These are phyloP conservation scores for Aaosphaeria pasadenensis DNA, from an alignment of 2,329 filamentous ascomycete species.

Conservation along the genomic window DNA sequence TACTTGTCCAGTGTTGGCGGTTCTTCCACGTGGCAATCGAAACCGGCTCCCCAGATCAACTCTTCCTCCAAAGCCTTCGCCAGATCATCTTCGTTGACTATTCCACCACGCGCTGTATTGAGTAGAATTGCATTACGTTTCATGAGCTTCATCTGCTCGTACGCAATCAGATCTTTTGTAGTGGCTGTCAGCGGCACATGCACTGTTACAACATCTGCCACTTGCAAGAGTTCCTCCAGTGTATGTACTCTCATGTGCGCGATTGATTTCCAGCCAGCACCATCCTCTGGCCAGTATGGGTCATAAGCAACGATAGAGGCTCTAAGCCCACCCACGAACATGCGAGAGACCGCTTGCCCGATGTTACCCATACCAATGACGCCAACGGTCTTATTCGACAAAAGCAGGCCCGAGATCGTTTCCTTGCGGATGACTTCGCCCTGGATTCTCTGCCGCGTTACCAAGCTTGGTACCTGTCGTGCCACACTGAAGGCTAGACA, in stretches of 20 bases:
- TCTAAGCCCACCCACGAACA: constrained; percentile 34
- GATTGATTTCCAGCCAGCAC: not conserved
- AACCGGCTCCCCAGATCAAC: constrained; percentile 38
- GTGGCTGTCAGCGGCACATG: constrained; percentile 1
- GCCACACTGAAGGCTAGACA: constrained; percentile 27
- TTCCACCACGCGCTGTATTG: constrained; percentile 45
- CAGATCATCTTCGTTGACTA: constrained; percentile 47
- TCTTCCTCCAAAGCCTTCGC: constrained; percentile 37
- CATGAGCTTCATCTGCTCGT: not conserved
- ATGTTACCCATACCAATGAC: constrained; percentile 44
- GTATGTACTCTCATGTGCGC: not conserved
- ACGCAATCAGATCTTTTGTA: constrained; percentile 1
- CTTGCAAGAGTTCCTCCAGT: constrained; percentile 10
- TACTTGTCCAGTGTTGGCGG: constrained; percentile 2
- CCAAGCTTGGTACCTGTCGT: constrained; percentile 8
- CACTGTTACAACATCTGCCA: constrained; percentile 2
- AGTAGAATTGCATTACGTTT: constrained; percentile 32
- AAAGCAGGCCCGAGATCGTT: constrained; percentile 34
- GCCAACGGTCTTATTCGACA: constrained; percentile 41
- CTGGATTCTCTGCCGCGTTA: constrained; percentile 31
- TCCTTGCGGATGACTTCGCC: constrained; percentile 35
- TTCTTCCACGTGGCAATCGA: constrained; percentile 1
- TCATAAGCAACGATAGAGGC: constrained; percentile 28
- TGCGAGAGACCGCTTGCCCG: constrained; percentile 1
- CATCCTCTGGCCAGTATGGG: not conserved